These are phyloP conservation scores for Pestalotiopsis sp. DNA, from an alignment of 2,329 filamentous ascomycete genomes.

Conservation along the genomic window DNA sequence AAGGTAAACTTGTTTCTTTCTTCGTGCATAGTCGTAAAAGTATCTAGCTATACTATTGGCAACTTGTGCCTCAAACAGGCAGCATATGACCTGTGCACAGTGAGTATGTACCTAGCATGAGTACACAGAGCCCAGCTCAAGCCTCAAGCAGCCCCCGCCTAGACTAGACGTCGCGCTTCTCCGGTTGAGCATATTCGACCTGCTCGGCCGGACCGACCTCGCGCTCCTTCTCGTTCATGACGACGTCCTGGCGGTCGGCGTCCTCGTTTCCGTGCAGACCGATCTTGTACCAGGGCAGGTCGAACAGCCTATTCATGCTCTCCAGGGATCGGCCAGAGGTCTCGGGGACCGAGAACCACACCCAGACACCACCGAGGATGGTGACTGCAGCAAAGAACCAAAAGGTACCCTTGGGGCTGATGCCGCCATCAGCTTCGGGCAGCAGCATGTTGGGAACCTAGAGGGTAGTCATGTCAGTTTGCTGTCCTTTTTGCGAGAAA, in stretches of 20 bases:
- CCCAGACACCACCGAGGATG: conserved; percentile 67
- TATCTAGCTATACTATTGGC: no score
- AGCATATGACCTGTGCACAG: no score
- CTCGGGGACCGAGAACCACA: conserved; percentile 72
- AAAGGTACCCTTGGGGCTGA: conserved; percentile 70
- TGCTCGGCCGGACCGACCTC: conserved; percentile 25
- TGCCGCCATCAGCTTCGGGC: conserved; percentile 43
- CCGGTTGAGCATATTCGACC: background rate
- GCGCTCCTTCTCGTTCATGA: conserved; percentile 47
- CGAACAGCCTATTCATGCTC: conserved; percentile 71
- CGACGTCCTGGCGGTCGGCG: conserved; percentile 49
- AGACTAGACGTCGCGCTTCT: background rate
- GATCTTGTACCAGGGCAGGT: conserved; percentile 75
- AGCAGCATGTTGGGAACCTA: conserved; percentile 73
- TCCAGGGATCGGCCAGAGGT: conserved; percentile 65
- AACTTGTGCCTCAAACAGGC: no score
- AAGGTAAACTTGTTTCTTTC: no score
- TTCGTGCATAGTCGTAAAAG: no score
- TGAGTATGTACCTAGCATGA: no score
- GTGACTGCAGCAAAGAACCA: conserved; percentile 73
- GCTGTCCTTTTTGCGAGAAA: background rate
- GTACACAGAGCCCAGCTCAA: no score
- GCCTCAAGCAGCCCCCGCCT: no score
- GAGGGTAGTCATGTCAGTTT: background rate
- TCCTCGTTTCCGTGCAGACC: conserved; percentile 59